Evolutionary conservation across 495 filamentous ascomycete species (phyloP), one percentile per base, ranked within the genome.

Genomic region (Lasiosphaeriaceae sp.): DNA sequence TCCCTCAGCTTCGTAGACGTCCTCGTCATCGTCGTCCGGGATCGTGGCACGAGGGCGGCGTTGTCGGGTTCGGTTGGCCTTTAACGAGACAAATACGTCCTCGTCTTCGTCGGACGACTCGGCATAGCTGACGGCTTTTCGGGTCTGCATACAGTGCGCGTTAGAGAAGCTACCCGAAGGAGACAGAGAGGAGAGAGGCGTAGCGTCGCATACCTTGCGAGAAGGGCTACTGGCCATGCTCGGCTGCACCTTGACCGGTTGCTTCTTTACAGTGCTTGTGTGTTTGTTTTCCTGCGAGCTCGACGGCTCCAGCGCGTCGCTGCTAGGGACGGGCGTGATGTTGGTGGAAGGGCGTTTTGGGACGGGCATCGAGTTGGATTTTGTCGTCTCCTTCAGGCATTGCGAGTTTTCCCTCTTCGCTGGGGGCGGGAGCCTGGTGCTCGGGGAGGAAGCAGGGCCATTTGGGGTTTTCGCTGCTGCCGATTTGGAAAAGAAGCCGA

Each of bases 401-500:
- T 77, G 68, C 7, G 72, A 53, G 1, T 63, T 63, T 16, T 59
- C 20, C 23, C 64, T 60, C 53, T 60, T 58, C 19, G 58, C 62
- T 1, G 71, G 59, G 21, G 68, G 39, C 0, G 65, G 55, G 0
- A 56, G 55, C 24, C 57, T 63, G 9, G 63, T 26, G 11, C 54
- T 57, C 8, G 52, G 63, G 4, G 71, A 68, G 2, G 71, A 64
- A 24, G 63, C 63, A 16, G 69, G 58, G 14, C 77, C 55, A 51
- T 46, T 73, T 23, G 62, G 22, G 39, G 21, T 57, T 39, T 47
- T 47, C 20, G 77, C 73, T 9, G 77, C 76, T 0, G 80, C 73
- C 11, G 82, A 82, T 63, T 88, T 93, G 54, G 86, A 79, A 62
- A 96, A 96, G 77, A 96, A 96, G 35, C 90, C 88, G 3, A 92